Evolutionary conservation across 2,329 filamentous ascomycete genomes (phyloP).

Genomic region (Fusarium musae): DNA sequence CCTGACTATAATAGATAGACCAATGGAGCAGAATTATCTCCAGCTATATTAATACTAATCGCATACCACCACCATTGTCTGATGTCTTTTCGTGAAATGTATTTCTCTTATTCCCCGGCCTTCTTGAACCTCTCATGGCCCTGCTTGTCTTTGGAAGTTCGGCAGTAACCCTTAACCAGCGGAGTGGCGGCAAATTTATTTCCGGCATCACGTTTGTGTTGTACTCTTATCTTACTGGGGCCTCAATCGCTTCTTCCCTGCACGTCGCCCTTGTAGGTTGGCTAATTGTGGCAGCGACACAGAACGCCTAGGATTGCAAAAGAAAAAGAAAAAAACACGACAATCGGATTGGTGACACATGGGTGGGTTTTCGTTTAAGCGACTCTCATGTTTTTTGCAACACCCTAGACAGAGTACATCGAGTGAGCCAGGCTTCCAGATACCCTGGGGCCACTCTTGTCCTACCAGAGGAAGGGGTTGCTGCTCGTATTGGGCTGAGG

Average conservation of each 20-base stretch:
- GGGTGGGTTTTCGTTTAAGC: not conserved
- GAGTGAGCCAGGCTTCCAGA: not conserved
- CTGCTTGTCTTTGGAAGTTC: not conserved
- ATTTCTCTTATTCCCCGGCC: not conserved
- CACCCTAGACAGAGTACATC: not conserved
- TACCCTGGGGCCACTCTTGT: not conserved
- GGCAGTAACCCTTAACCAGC: not conserved
- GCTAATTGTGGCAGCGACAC: conserved; percentile 4
- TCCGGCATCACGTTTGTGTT: not conserved
- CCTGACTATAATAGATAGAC: conserved; percentile 35
- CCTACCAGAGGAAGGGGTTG: not conserved
- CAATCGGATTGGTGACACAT: not conserved
- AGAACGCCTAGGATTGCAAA: not conserved
- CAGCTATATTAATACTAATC: conserved; percentile 45
- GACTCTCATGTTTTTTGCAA: not conserved
- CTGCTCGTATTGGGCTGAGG: not conserved
- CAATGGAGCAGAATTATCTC: conserved; percentile 37
- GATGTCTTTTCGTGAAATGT: not conserved
- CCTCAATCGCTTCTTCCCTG: conserved; percentile 3
- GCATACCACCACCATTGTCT: conserved; percentile 31
- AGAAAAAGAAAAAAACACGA: not conserved
- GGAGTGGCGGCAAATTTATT: not conserved
- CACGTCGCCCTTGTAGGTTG: conserved; percentile 3
- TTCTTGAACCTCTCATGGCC: not conserved
- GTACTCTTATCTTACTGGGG: not conserved